Percentiles rank a stretch among this genome's conserved stretches.
Evolutionary conservation across 768 basidiomycete genomes (phyloP).

Genomic region (Asterophora lycoperdoides): DNA sequence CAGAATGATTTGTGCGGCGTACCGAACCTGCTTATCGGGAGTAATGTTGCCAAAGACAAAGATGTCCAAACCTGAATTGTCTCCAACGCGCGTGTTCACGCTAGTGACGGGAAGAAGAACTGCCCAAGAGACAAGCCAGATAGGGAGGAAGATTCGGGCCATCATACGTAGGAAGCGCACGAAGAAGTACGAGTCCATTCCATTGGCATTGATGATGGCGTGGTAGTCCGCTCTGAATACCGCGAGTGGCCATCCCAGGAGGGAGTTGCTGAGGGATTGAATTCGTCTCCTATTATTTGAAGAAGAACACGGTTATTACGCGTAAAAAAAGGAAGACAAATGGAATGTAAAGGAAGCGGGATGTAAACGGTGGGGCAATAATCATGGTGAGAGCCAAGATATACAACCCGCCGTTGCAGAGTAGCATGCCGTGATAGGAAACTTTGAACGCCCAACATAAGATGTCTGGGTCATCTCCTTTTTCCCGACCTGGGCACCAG

Average conservation of each 20-base stretch:
- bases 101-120: conserved; percentile 76
- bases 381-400: not conserved
- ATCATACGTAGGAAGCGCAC: conserved; percentile 88
- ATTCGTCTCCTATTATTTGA: conserved; percentile 50
- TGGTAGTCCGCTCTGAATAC: conserved; percentile 60
- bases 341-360: not conserved
- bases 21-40: conserved; percentile 46
- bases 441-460: too few species aligned
- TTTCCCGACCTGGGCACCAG: too few species aligned
- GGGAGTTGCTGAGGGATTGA: conserved; percentile 41
- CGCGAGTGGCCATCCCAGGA: conserved; percentile 64
- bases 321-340: not conserved
- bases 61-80: conserved; percentile 53
- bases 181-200: conserved; percentile 91
- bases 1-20: conserved; percentile 74
- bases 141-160: conserved; percentile 76
- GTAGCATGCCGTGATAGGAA: too few species aligned
- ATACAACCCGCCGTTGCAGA: too few species aligned
- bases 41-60: conserved; percentile 84
- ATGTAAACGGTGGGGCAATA: not conserved
- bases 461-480: too few species aligned
- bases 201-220: conserved; percentile 64
- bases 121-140: conserved; percentile 88
- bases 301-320: conserved; percentile 1
- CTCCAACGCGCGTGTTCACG: conserved; percentile 43